Conservation (phyloP, 176 grass and related monocot genomes). For the Pharus latifolius region DNA sequence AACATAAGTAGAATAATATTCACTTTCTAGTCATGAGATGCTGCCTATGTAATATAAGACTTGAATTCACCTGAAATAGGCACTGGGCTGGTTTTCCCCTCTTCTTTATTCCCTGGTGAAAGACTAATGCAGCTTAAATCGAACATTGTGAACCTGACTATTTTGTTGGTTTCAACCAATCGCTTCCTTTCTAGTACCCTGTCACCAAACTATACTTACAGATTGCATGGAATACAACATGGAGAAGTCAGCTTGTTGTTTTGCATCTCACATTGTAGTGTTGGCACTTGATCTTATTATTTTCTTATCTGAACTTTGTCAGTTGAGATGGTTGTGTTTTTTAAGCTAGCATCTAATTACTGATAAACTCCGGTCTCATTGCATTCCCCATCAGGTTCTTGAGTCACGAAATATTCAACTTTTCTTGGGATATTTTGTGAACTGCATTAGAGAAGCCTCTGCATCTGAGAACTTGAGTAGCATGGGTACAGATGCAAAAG, state of each 20-base stretch:
- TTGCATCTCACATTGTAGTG: neutral
- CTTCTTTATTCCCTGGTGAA: neutral
- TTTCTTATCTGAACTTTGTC: neutral
- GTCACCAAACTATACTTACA: neutral
- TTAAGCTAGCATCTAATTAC: neutral
- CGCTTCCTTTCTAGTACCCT: neutral
- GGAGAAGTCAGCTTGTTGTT: neutral
- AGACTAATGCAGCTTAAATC: neutral
- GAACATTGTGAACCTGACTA: neutral
- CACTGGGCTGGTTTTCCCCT: neutral
- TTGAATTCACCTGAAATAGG: neutral
- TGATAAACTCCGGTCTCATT: neutral
- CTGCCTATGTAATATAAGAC: neutral
- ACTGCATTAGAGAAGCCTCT: conserved; percentile 47
- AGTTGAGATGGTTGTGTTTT: neutral
- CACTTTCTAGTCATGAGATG: neutral
- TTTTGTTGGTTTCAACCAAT: too few species aligned
- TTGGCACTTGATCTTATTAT: neutral
- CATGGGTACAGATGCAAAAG: conserved; percentile 7
- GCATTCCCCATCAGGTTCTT: conserved; percentile 49
- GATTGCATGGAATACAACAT: neutral
- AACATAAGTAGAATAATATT: too few species aligned
- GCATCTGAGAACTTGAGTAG: conserved; percentile 34
- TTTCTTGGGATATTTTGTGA: conserved; percentile 83
- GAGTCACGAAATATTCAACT: conserved; percentile 79